These are phyloP conservation scores for Shiraia sp. DNA, from an alignment of 2,329 filamentous ascomycete species.

Conservation along the genomic window DNA sequence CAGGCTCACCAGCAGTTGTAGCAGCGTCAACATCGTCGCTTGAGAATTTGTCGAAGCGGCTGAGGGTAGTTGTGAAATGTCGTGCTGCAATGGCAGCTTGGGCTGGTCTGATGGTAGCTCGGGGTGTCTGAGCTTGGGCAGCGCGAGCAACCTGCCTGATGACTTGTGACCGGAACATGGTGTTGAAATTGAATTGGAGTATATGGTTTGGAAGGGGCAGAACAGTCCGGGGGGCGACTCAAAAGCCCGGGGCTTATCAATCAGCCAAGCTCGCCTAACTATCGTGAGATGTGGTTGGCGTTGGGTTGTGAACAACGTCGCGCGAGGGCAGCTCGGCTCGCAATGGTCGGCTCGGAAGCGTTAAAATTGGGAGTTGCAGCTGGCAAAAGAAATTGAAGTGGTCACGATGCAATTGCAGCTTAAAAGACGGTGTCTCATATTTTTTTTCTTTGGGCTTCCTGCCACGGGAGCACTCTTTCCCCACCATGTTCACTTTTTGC, in stretches of 20 bases:
- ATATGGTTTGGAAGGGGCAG: not conserved
- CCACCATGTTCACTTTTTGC: slow-evolving; percentile 21
- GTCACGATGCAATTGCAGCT: slow-evolving; percentile 4
- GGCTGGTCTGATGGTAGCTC: slow-evolving; percentile 21
- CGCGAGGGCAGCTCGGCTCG: slow-evolving; percentile 14
- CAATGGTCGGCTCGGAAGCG: slow-evolving; percentile 8
- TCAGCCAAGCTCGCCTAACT: slow-evolving; percentile 11
- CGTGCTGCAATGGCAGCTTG: slow-evolving; percentile 19
- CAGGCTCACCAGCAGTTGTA: slow-evolving; percentile 43
- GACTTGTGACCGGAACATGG: slow-evolving; percentile 42
- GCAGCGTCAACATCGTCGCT: slow-evolving; percentile 37
- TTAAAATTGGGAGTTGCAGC: not conserved
- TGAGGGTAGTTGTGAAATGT: slow-evolving; percentile 32
- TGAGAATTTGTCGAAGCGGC: slow-evolving; percentile 30
- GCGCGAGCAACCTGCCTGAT: slow-evolving; percentile 36
- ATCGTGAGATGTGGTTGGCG: slow-evolving; percentile 11
- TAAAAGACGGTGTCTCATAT: slow-evolving; percentile 5
- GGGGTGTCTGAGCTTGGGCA: slow-evolving; percentile 31
- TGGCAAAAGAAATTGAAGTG: not conserved
- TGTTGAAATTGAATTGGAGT: slow-evolving; percentile 8
- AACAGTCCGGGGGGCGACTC: not conserved
- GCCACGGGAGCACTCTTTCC: slow-evolving; percentile 10
- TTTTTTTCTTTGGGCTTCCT: no score
- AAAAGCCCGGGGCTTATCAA: slow-evolving; percentile 6
- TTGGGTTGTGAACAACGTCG: not conserved